phyloP scores from a whole-genome alignment of 495 filamentous ascomycete species.

The Evansstolkia leycettana region DNA sequence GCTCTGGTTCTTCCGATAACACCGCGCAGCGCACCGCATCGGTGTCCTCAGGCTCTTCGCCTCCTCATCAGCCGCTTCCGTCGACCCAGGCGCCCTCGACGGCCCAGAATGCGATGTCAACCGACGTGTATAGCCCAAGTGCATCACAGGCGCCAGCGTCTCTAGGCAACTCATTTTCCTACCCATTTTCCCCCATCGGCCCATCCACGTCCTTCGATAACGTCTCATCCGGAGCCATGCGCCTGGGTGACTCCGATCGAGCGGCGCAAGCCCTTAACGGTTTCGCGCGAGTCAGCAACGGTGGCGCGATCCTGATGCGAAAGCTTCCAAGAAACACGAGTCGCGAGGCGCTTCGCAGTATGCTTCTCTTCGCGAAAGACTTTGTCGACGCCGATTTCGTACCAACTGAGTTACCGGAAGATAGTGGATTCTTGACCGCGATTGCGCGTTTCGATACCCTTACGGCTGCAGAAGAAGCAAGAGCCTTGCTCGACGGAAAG shows the following conservation, averaged over 20 bases:
- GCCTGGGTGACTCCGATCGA: slow-evolving; percentile 32
- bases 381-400: slow-evolving; percentile 64
- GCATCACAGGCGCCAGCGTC: slow-evolving; percentile 29
- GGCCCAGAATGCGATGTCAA: slow-evolving; percentile 41
- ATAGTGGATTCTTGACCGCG: slow-evolving; percentile 61
- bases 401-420: slow-evolving; percentile 49
- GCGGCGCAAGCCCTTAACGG: slow-evolving; percentile 36
- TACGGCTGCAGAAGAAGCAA: slow-evolving; percentile 64
- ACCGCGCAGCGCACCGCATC: slow-evolving; percentile 34
- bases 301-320: slow-evolving; percentile 54
- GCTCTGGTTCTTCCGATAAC: slow-evolving; percentile 33
- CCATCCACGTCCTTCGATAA: slow-evolving; percentile 31
- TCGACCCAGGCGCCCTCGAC: slow-evolving; percentile 29
- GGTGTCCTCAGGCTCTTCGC: slow-evolving; percentile 35
- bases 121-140: slow-evolving; percentile 34
- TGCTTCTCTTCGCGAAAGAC: slow-evolving; percentile 80
- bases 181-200: slow-evolving; percentile 33
- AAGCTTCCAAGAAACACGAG: slow-evolving; percentile 63
- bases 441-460: slow-evolving; percentile 62
- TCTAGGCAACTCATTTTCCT: slow-evolving; percentile 26
- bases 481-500: slow-evolving; percentile 68
- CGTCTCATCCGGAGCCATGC: slow-evolving; percentile 33
- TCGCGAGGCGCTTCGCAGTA: slow-evolving; percentile 59
- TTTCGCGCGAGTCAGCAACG: slow-evolving; percentile 21
- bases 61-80: slow-evolving; percentile 25